Evolutionary conservation across 352 stramenopile genomes (phyloP).

Genomic region (Phytophthora rubi): DNA sequence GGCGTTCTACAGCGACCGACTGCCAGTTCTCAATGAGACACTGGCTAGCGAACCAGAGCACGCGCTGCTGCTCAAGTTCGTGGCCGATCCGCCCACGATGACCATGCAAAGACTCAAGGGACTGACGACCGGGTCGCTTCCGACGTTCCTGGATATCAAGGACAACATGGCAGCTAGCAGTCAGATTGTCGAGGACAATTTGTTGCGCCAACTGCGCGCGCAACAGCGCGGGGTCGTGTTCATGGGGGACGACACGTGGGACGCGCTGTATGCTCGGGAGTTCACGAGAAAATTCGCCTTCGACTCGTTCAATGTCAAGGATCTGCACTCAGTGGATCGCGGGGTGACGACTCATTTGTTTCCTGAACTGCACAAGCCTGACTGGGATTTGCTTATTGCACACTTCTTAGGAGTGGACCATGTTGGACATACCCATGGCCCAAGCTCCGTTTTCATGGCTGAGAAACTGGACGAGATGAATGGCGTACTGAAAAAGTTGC

Average conservation of each 20-base stretch:
- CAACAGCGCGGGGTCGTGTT: conserved; percentile 87
- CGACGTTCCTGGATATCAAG: conserved; percentile 98
- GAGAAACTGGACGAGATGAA: conserved; percentile 97
- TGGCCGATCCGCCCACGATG: conserved; percentile 98
- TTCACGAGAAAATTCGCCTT: conserved; percentile 95
- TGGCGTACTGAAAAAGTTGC: conserved; percentile 74
- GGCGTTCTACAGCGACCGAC: conserved; percentile 84
- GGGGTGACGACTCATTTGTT: conserved; percentile 86
- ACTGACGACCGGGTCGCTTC: conserved; percentile 96
- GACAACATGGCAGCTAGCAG: conserved; percentile 91
- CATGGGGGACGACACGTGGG: conserved; percentile 99
- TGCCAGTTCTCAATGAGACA: conserved; percentile 81
- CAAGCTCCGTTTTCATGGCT: conserved; percentile 94
- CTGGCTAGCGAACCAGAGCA: conserved; percentile 56
- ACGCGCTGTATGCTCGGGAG: conserved; percentile 91
- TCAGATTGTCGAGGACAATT: conserved; percentile 96
- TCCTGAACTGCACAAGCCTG: conserved; percentile 60
- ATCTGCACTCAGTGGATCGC: conserved; percentile 98
- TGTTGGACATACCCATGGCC: conserved; percentile 97
- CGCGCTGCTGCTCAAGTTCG: conserved; percentile 93
- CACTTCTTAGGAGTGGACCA: conserved; percentile 97
- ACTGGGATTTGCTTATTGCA: conserved; percentile 87
- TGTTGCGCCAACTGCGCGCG: conserved; percentile 88
- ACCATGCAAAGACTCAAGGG: conserved; percentile 98
- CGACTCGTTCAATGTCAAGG: conserved; percentile 98